These are phyloP conservation scores for Gonapodya sp. DNA, from an alignment of 192 early-diverging fungal genomes.

Conservation along the genomic window DNA sequence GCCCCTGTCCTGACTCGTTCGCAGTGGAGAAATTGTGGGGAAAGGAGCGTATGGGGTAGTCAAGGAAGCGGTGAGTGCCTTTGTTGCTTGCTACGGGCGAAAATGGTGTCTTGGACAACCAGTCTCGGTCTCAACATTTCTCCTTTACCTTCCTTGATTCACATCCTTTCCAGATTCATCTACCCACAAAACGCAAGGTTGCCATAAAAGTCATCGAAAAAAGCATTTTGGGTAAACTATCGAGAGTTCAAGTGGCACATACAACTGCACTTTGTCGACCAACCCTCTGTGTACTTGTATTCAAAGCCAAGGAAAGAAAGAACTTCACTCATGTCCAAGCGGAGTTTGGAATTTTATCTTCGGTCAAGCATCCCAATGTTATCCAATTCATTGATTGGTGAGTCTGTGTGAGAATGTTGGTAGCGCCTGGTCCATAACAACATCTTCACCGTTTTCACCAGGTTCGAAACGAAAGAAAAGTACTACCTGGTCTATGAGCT, in stretches of 20 bases:
- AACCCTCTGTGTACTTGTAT: no score
- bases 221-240: constrained; percentile 6
- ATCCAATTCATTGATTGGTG: constrained; percentile 12
- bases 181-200: constrained; percentile 12
- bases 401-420: no score
- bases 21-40: constrained; percentile 11
- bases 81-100: no score
- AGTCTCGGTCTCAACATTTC: no score
- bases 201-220: constrained; percentile 14
- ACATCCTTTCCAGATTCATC: not conserved
- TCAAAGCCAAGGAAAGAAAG: constrained; percentile 12
- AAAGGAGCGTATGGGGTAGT: constrained; percentile 13
- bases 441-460: not conserved
- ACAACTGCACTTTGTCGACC: not conserved
- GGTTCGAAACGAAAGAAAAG: constrained; percentile 13
- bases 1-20: not conserved
- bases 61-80: constrained; percentile 10
- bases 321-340: constrained; percentile 5
- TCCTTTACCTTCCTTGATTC: not conserved
- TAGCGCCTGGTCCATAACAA: no score
- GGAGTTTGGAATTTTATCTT: constrained; percentile 1
- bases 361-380: constrained; percentile 11
- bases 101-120: no score
- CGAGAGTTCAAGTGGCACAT: not conserved
- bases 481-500: constrained; percentile 17